Base-by-base conservation (phyloP, 306 rosid species). In the Begonia fuchsioides region DNA sequence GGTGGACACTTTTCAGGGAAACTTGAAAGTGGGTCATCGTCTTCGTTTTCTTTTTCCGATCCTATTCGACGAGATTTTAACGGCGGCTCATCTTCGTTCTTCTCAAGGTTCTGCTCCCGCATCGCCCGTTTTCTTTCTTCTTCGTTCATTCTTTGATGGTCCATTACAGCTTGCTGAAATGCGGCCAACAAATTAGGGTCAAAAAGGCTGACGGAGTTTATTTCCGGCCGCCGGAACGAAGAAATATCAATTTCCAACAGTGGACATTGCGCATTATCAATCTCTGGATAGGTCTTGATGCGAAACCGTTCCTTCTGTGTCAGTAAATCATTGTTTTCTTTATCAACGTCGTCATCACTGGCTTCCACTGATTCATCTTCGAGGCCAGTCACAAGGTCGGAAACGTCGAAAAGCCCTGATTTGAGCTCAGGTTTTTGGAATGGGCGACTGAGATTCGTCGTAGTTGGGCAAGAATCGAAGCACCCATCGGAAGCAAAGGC, bases 1-100 rank as follows among this genome's bases (percentile, higher is more conserved):
- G 92, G 94, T 2, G 92, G 94, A 55, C 85, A 79, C 39, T 75
- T 85, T 40, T 73, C 83, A 19, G 63, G 72, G 32, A 85, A 90
- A 6, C 20, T 38, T 32, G 54, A 12, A 20, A 85, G 49, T 54
- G 78, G 82, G 43, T 68, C 60, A 8, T 58, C 18, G 3, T 51
- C 44, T 9, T 44, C 26, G 9, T 52, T 52, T 16, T 43, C 59
- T n/a, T 11, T 15, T 5, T 51, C 68, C 41, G 69, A 71, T 5
- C 52, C 71, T 2, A 60, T 35, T 1, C 52, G 54, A 1, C 66
- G 68, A 13, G 62, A 40, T 51, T 58, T 64, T 32, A 59, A 56
- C 6, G 62, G 56, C 10, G 38, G 55, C 6, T 54, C 60, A 44
- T 39, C 43, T 38, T 56, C 58, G 17, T 18, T 39, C 3, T 55